Percentiles rank a stretch among this genome's conserved stretches.
These are phyloP conservation scores for Stephania cephalantha DNA, from an alignment of 164 flowering plant species.

Conservation along the genomic window DNA sequence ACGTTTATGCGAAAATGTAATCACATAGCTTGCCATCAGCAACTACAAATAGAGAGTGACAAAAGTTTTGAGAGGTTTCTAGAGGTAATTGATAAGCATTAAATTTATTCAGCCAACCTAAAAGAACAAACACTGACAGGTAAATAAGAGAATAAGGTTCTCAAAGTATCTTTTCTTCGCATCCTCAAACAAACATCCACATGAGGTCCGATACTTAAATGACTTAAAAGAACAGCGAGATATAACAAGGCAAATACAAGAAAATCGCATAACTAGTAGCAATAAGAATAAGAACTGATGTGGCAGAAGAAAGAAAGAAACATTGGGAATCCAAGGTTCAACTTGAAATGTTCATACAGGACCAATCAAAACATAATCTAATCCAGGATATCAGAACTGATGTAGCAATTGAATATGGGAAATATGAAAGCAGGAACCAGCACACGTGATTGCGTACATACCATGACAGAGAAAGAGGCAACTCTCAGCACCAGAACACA, in stretches of 20 bases:
- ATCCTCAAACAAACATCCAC: no score
- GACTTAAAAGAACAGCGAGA: neutral
- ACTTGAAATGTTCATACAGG: neutral
- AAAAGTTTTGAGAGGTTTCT: no score
- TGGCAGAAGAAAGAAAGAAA: neutral
- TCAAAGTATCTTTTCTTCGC: no score
- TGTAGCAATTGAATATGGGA: neutral
- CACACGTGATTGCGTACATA: conserved; percentile 21
- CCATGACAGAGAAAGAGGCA: conserved; percentile 71
- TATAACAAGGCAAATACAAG: no score
- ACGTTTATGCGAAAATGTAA: neutral
- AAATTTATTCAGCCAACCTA: neutral
- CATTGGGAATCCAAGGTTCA: neutral
- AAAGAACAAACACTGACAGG: neutral
- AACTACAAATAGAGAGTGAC: no score
- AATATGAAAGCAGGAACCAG: neutral
- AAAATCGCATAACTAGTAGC: no score
- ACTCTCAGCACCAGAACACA: conserved; percentile 43
- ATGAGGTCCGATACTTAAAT: no score
- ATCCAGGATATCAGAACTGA: neutral
- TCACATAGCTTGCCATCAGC: no score
- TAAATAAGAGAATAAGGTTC: neutral
- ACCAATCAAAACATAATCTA: neutral
- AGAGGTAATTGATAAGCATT: no score
- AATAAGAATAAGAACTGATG: no score